phyloP scores from a whole-genome alignment of 2,329 filamentous ascomycete genomes.

The Arthrinium puccinioides region DNA sequence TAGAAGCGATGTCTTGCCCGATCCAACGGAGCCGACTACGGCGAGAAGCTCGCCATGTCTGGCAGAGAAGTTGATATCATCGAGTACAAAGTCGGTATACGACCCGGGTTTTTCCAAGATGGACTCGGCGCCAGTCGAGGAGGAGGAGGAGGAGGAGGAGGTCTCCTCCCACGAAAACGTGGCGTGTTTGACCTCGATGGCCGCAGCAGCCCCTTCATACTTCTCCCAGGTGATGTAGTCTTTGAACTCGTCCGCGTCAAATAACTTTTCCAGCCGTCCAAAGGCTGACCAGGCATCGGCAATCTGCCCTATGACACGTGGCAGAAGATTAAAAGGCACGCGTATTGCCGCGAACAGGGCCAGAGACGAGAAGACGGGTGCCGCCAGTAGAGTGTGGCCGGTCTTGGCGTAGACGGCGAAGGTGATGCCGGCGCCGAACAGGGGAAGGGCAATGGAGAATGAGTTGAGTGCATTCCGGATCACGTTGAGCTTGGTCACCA shows the following conservation, averaged over 20 bases:
- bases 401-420: conserved; percentile 75
- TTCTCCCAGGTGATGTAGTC: conserved; percentile 55
- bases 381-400: conserved; percentile 61
- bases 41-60: conserved; percentile 70
- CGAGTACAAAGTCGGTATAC: conserved; percentile 56
- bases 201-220: conserved; percentile 58
- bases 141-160: too few species aligned
- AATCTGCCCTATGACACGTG: conserved; percentile 79
- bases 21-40: conserved; percentile 80
- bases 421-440: conserved; percentile 89
- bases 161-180: conserved; percentile 82
- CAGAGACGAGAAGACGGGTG: conserved; percentile 86
- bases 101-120: conserved; percentile 34
- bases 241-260: conserved; percentile 75
- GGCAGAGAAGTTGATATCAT: conserved; percentile 58
- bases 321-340: conserved; percentile 81
- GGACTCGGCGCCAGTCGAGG: conserved; percentile 26
- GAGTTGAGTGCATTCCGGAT: conserved; percentile 81
- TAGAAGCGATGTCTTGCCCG: conserved; percentile 83
- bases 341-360: conserved; percentile 89
- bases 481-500: conserved; percentile 73
- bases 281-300: conserved; percentile 84
- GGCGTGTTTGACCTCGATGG: conserved; percentile 64
- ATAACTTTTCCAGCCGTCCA: conserved; percentile 78
- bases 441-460: conserved; percentile 75